Evolutionary conservation across 768 basidiomycete genomes (phyloP), one percentile per base, ranked within the genome.

Genomic region (Mycena rosella): DNA sequence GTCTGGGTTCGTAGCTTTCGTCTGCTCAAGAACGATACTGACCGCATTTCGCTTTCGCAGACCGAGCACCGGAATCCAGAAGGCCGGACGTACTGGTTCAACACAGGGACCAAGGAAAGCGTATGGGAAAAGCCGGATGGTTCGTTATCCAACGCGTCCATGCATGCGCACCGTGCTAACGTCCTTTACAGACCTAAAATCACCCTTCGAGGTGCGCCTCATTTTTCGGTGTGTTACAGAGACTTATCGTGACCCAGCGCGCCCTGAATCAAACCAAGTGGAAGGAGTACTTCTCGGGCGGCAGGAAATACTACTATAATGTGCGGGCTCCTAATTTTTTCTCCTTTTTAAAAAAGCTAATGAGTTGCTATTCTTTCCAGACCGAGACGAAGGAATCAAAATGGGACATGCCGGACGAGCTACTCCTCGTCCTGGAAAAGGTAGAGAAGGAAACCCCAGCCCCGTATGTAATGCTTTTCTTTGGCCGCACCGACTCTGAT

Each of bases 111-210:
- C 5, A 89, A 91, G 74, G 93, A 95, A 73, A 97, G 96, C 75
- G 95, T 96, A 59, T 99, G 96, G 97, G 96, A 98, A 80, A 99
- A 99, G 77, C 98, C 98, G 65, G 94, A 96, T 78, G 94, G 93
- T 93, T 73, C 73, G 86, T 74, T 17, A 22, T 51, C n/a, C n/a
- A 8, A n/a, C 20, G 34, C n/a, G 44, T 42, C 42, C 26, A 53
- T 15, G 24, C 24, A 27, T 32, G n/a, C 10, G n/a, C n/a, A 45
- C 13, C 62, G 18, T 47, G 27, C 68, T 56, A 68, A 71, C 15
- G 71, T 34, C 67, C 27, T 55, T 40, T 29, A 42, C 65, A 93
- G 96, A 94, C 26, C 84, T 99, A 55, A 98, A 96, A 80, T 91
- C 94, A 0, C 93, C 96, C 2, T 95, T 96, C 71, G 97, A n/a